Evolutionary conservation across 139 green algal species (phyloP).

Genomic region (Auxenochlorella pyrenoidosa): DNA sequence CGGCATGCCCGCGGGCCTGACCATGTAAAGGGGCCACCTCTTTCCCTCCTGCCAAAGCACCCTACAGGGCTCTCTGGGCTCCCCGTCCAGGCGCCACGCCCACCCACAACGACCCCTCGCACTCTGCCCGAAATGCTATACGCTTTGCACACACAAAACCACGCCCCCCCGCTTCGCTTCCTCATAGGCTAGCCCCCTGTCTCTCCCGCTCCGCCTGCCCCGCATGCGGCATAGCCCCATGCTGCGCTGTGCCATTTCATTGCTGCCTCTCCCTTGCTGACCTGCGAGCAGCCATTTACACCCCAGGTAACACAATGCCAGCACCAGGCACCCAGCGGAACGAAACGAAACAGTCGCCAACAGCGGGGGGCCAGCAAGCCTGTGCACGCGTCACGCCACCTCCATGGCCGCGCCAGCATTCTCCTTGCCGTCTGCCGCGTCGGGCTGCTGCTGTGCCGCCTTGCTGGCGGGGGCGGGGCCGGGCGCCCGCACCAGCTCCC

Average conservation of each 20-base stretch:
- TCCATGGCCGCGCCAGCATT: constrained; percentile 1
- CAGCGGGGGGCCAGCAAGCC: neutral
- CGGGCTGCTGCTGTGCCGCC: neutral
- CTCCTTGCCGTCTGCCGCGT: constrained; percentile 18
- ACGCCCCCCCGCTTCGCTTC: neutral
- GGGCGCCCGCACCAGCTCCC: constrained; percentile 40
- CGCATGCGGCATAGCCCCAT: constrained; percentile 1
- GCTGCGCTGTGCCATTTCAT: constrained; percentile 6
- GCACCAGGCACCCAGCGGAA: neutral
- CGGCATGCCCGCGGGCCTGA: constrained; percentile 87
- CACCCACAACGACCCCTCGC: neutral
- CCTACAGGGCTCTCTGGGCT: no score
- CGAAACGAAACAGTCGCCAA: neutral
- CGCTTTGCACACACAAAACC: neutral
- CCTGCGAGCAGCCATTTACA: neutral
- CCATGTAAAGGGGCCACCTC: constrained; percentile 65
- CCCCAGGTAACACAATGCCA: neutral
- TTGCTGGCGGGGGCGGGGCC: neutral
- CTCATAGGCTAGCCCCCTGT: neutral
- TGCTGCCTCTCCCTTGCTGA: neutral
- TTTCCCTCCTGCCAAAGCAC: neutral
- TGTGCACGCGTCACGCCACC: neutral
- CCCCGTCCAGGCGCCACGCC: neutral
- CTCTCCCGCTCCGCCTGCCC: neutral
- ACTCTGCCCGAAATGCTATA: neutral